A percentile compares a stretch with the other conserved stretches of the same genome.
Conservation (phyloP, 495 filamentous ascomycete species). For the Usnea hakonensis region DNA sequence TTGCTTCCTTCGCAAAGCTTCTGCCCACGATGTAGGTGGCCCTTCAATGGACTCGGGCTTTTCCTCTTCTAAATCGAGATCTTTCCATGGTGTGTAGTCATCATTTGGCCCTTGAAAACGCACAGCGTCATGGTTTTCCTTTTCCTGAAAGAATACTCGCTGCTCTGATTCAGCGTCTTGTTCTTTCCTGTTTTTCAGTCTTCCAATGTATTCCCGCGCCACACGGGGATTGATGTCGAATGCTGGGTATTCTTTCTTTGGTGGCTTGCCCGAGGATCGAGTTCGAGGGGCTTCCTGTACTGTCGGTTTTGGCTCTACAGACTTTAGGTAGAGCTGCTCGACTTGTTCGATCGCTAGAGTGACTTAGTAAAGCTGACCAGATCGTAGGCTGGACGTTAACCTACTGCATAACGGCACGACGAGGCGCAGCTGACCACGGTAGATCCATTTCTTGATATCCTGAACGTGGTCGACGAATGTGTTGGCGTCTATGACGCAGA, state of each 20-base stretch:
- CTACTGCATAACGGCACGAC: conserved; percentile 64
- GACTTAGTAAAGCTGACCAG: conserved; percentile 16
- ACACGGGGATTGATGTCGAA: conserved; percentile 25
- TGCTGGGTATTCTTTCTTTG: conserved; percentile 20
- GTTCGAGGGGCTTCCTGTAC: conserved; percentile 19
- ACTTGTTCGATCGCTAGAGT: conserved; percentile 48
- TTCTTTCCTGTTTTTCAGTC: conserved; percentile 18
- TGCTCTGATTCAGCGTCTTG: conserved; percentile 11
- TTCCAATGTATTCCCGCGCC: conserved; percentile 20
- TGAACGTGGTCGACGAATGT: conserved; percentile 62
- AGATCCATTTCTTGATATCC: conserved; percentile 61
- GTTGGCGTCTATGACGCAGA: conserved; percentile 69
- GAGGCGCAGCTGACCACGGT: conserved; percentile 54
- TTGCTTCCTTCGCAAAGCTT: conserved; percentile 22
- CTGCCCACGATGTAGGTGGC: conserved; percentile 19
- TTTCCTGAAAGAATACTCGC: conserved; percentile 13
- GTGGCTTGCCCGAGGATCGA: conserved; percentile 17
- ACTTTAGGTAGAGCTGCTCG: conserved; percentile 28
- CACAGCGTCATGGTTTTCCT: conserved; percentile 19
- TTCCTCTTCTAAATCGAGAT: conserved; percentile 21
- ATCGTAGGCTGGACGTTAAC: conserved; percentile 20
- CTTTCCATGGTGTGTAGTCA: conserved; percentile 25
- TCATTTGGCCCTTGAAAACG: conserved; percentile 18
- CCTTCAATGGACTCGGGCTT: conserved; percentile 12
- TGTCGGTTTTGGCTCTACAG: conserved; percentile 19